phyloP scores from a whole-genome alignment of 1,139 yeast genomes.

The Petasospora rhodanensis region DNA sequence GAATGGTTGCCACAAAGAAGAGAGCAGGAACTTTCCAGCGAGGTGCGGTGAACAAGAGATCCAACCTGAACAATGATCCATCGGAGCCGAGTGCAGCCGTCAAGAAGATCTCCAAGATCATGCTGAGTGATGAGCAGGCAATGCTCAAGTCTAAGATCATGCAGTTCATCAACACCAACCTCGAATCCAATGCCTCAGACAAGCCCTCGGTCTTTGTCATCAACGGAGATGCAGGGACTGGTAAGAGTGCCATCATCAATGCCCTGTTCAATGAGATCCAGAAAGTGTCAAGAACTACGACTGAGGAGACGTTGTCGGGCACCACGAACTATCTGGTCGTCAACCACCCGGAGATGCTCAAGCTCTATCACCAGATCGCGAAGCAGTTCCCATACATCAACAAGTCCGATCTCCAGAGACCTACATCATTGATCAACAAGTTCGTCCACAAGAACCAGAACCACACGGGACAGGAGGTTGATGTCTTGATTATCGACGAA shows the following conservation, averaged over 20 bases:
- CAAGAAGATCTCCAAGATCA: constrained; percentile 30
- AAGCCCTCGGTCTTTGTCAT: constrained; percentile 34
- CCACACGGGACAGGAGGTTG: constrained; percentile 17
- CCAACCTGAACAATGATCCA: too few species aligned
- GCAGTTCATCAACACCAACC: constrained; percentile 25
- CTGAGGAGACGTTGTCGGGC: constrained; percentile 16
- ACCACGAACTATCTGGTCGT: constrained; percentile 35
- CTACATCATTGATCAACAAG: constrained; percentile 36
- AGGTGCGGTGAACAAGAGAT: too few species aligned
- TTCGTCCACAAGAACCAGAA: constrained; percentile 14
- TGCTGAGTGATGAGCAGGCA: constrained; percentile 33
- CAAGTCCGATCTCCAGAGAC: constrained; percentile 35
- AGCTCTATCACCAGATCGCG: constrained; percentile 35
- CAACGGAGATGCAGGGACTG: constrained; percentile 36
- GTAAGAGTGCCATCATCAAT: constrained; percentile 30
- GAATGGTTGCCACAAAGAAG: too few species aligned
- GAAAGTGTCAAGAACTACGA: constrained; percentile 22
- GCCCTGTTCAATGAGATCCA: constrained; percentile 33
- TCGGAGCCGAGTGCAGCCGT: constrained; percentile 27
- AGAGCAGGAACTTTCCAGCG: too few species aligned
- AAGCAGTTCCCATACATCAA: constrained; percentile 31
- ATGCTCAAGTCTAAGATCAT: constrained; percentile 27
- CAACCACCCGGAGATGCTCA: constrained; percentile 41
- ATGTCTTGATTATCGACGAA: constrained; percentile 37
- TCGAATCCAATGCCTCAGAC: constrained; percentile 15